A percentile compares a stretch with the other conserved stretches of the same genome.
These are phyloP conservation scores for Pestalotiopsis sp. DNA, from an alignment of 2,329 filamentous ascomycete species.

Conservation along the genomic window DNA sequence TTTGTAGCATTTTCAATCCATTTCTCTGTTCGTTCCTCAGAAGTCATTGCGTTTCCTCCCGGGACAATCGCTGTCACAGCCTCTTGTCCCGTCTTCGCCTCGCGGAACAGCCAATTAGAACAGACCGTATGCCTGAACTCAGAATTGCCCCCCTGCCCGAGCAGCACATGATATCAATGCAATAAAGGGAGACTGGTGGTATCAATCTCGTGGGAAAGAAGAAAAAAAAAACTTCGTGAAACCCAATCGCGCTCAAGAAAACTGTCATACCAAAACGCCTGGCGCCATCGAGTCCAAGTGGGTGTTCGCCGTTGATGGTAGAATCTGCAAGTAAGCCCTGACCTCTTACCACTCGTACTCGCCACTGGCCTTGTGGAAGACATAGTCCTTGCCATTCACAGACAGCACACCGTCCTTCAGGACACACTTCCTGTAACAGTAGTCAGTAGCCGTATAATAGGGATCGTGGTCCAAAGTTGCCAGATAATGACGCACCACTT, in stretches of 20 bases:
- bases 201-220: neutral
- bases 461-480: neutral
- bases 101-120: neutral
- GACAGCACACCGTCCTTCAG: constrained; percentile 95
- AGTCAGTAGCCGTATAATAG: constrained; percentile 17
- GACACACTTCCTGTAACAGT: constrained; percentile 78
- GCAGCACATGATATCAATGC: neutral
- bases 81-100: neutral
- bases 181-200: neutral
- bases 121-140: neutral
- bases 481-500: constrained; percentile 65
- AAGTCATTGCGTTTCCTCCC: neutral
- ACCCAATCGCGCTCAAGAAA: neutral
- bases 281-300: neutral
- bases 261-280: neutral
- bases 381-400: constrained; percentile 91
- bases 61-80: neutral
- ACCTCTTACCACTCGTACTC: constrained; percentile 94
- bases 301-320: neutral
- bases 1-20: neutral
- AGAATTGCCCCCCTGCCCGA: neutral
- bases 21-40: neutral
- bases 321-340: neutral
- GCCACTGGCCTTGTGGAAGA: constrained; percentile 96
- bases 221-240: neutral